Base-by-base conservation (phyloP, 1,284 basidiomycete genomes). In the Boletus semigastroideus region DNA sequence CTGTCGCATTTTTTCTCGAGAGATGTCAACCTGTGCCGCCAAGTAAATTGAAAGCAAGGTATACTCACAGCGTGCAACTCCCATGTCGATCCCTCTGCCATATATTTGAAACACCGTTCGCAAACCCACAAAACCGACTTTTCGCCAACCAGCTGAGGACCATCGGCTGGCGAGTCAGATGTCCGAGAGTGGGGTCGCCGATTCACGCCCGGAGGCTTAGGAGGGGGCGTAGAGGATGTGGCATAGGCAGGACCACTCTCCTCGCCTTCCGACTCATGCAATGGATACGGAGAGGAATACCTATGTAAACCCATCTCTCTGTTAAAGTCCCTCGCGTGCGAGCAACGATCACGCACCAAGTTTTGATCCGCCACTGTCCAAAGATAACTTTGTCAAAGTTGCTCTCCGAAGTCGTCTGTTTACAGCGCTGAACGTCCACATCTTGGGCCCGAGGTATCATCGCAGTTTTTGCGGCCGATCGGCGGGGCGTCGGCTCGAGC, bases 21-120 rank as follows among this genome's bases (percentile, higher is more conserved):
- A 28, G 20, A 19, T n/a, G 41, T 54, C 12, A 52, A 51, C 20
- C 9, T 34, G 31, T 34, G 37, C 30, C 10, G 31, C 48, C 30
- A 27, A 8, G n/a, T 31, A 27, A 16, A 52, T 41, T 39, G 53
- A 56, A 56, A 46, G 44, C 13, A 20, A 36, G n/a, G 25, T 31
- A 49, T 19, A 74, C 85, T 63, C 59, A 92, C 91, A 48, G 77
- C 75, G 68, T 97, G 94, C 42, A 81, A 62, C 55, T 91, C 86
- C 81, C 88, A 93, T 19, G 77, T 74, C 2, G 74, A 71, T 17
- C 83, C 79, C 38, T 92, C 87, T 3, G 83, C 75, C 87, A 95
- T 93, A 70, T 98, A 99, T 73, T 97, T 98, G 84, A 98, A 97
- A 74, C 96, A 99, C 51, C 87, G 82, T 55, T 94, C 88, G 66